Base-by-base conservation (phyloP, 179 eudicot genomes). In the Patellifolia procumbens region DNA sequence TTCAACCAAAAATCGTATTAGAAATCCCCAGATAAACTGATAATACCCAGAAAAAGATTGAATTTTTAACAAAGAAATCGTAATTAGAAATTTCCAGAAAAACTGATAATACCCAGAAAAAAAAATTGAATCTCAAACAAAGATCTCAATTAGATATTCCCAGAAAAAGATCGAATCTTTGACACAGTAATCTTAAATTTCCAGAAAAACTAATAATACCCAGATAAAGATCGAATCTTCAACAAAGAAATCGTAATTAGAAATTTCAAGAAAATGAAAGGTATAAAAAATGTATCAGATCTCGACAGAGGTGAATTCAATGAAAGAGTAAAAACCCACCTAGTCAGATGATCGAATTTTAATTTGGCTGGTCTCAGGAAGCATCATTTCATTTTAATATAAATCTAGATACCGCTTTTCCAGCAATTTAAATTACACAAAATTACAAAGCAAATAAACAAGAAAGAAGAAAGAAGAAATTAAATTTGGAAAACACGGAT, bases 361-460 rank as follows among this genome's bases (percentile, higher is more conserved):
- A 12, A 72, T 78, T 12, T 78, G 10, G 81, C 81, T 78, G 81
- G 77, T 78, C 81, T 78, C 81, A 78, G 81, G 81, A 78, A 78
- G 81, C 59, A 65, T 39, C 56, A 32, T 78, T 26, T 78, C 81
- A 78, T 72, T 62, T 10, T 15, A 48, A 32, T n/a, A 22, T 20
- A 32, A 19, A 60, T 78, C 81, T 19, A 78, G 62, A 73, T n/a
- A 58, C 77, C 81, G 81, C 81, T 78, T 26, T 52, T 10, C 81
- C 81, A 78, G 81, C 81, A 49, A 15, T 49, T 72, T 10, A 49
- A 32, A 62, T 12, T 1, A 63, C 5, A 42, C 12, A 26, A 66
- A 15, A 5, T 8, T 61, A 10, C 0, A 2, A 42, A 24, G 0
- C 2, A 49, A 16, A 51, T 22, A 65, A 7, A 4, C 5, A 22